Evolutionary conservation across 1,139 yeast species (phyloP).

Genomic region (Protomyces lactucae-debilis): DNA sequence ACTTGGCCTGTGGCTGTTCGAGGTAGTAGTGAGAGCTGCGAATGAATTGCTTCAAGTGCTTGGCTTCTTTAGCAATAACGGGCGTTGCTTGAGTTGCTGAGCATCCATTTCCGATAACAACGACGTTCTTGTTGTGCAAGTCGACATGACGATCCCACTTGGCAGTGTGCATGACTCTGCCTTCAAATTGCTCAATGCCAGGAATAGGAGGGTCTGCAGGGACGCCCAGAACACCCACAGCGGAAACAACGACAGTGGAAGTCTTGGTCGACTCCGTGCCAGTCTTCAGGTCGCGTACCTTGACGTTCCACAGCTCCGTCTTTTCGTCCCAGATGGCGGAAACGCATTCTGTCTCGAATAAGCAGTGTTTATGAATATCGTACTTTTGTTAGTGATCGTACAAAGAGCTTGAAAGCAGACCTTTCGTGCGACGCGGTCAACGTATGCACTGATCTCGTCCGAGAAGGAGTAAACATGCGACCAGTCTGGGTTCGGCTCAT

Average conservation of each 20-base stretch:
- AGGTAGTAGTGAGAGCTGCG: conserved; percentile 3
- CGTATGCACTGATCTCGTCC: conserved; percentile 34
- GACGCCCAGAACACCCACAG: conserved; percentile 34
- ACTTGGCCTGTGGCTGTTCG: background rate
- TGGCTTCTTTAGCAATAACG: background rate
- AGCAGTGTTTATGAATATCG: background rate
- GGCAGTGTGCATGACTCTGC: conserved; percentile 34
- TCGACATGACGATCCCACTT: conserved; percentile 34
- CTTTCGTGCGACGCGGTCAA: conserved; percentile 33
- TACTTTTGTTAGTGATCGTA: conserved; percentile 27
- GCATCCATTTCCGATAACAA: conserved; percentile 37
- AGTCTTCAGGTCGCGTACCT: conserved; percentile 29
- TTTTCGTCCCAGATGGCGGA: conserved; percentile 34
- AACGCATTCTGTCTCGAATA: background rate
- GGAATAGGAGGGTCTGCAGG: conserved; percentile 34
- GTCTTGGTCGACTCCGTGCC: conserved; percentile 26
- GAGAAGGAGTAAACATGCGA: conserved; percentile 33
- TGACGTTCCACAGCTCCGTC: conserved; percentile 33
- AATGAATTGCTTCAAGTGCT: conserved; percentile 1
- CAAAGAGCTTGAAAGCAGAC: conserved; percentile 30
- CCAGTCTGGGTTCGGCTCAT: conserved; percentile 37
- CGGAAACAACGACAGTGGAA: conserved; percentile 29
- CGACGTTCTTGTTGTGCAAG: conserved; percentile 34
- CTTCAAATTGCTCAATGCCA: conserved; percentile 35
- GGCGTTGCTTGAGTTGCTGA: conserved; percentile 37